Conservation (phyloP, 768 basidiomycete genomes). For the Amanita brunnescens region DNA sequence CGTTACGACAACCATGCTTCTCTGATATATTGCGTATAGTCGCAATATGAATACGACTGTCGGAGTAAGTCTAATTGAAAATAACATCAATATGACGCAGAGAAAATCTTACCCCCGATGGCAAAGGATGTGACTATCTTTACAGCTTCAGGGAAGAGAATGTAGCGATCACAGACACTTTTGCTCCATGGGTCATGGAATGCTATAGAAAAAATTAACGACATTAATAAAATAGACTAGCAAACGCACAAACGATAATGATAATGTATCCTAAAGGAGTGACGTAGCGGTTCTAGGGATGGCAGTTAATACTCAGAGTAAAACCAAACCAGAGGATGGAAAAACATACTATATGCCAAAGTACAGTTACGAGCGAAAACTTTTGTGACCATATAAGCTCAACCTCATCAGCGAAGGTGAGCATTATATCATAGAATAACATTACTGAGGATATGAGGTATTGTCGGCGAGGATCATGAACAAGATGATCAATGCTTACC, state of each 20-base stretch:
- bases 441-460: slow-evolving; percentile 17
- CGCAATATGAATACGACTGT: slow-evolving; percentile 23
- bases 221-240: neutral
- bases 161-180: slow-evolving; percentile 23
- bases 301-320: neutral
- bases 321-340: neutral
- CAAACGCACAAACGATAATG: slow-evolving; percentile 24
- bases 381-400: slow-evolving; percentile 25
- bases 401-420: slow-evolving; percentile 28
- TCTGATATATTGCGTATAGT: slow-evolving; percentile 22
- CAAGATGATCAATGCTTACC: slow-evolving; percentile 14
- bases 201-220: slow-evolving; percentile 12
- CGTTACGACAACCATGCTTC: slow-evolving; percentile 13
- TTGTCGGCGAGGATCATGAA: neutral
- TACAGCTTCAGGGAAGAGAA: slow-evolving; percentile 26
- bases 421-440: slow-evolving; percentile 27
- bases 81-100: neutral
- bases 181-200: slow-evolving; percentile 27
- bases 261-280: slow-evolving; percentile 27
- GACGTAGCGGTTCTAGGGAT: slow-evolving; percentile 27
- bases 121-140: slow-evolving; percentile 23
- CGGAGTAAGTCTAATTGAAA: neutral
- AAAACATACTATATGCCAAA: slow-evolving; percentile 22
- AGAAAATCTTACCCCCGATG: slow-evolving; percentile 20
- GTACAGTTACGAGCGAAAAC: slow-evolving; percentile 19